Conservation (phyloP, 129 eudicot genomes). For the Helianthus annuus region HanXRQr2.0-SUNRISE NC_035436.2:164370447-164370946, state of each 20-base stretch:
- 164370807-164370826: constrained; percentile 32
- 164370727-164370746: constrained; percentile 65
- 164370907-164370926: constrained; percentile 17
- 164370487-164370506: not conserved
- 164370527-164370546: not conserved
- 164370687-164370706: constrained; percentile 38
- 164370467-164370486: not conserved
- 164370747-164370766: constrained; percentile 48
- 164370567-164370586: not conserved
- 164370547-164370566: not conserved
- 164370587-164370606: not conserved
- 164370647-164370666: constrained; percentile 35
- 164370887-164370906: constrained; percentile 34
- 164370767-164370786: constrained; percentile 3
- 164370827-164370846: constrained; percentile 41
- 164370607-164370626: not conserved
- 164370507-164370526: not conserved
- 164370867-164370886: constrained; percentile 46
- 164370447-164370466: not conserved
- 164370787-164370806: constrained; percentile 28
- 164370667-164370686: constrained; percentile 73
- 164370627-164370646: not conserved
- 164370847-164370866: constrained; percentile 42
- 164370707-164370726: constrained; percentile 5
- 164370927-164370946: constrained; percentile 26